Evolutionary conservation across 768 basidiomycete genomes (phyloP), one percentile per base, ranked within the genome.

Genomic region (Kwoniella dendrophila): DNA sequence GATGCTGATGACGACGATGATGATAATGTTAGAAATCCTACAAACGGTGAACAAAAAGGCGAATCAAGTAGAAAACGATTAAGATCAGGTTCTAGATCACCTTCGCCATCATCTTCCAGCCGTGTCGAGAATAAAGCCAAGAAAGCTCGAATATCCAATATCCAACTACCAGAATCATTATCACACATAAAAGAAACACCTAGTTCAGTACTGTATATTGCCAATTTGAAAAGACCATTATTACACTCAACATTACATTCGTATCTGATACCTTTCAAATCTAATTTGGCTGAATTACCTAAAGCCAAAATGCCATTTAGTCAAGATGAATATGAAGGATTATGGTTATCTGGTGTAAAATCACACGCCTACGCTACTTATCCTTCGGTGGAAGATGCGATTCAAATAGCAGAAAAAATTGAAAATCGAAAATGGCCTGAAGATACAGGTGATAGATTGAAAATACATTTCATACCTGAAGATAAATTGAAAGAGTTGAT

Each of bases 171-270:
- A 12, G 26, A 57, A 4, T 54, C 56, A 1, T 59, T 78, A 1
- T 64, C 72, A 3, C 77, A 78, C 47, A 60, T 75, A 22, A 56
- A 52, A 3, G 72, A 79, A 55, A 78, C 72, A 14, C 77, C 79
- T 0, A 78, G 78, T 0, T 61, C 59, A 11, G 67, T 70, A 1
- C 26, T 80, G 7, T 78, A 77, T 69, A 76, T 80, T 53, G 59
- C 67, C 33, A 75, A 76, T 53, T 71, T 80, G 4, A 68, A 70
- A 22, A 70, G 79, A 51, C 79, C 79, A 41, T 59, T 79, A 6
- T 63, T 70, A 0, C 61, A 65, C 20, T 33, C 70, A 0, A 62
- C 67, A 12, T 56, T 80, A 22, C 70, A 73, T 48, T 73, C 70
- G 16, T 65, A 66, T 47, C 61, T 76, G 11, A 40, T 52, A 33